These are phyloP conservation scores for Lentinula sp. DNA, from an alignment of 768 basidiomycete species.

Conservation along the genomic window DNA sequence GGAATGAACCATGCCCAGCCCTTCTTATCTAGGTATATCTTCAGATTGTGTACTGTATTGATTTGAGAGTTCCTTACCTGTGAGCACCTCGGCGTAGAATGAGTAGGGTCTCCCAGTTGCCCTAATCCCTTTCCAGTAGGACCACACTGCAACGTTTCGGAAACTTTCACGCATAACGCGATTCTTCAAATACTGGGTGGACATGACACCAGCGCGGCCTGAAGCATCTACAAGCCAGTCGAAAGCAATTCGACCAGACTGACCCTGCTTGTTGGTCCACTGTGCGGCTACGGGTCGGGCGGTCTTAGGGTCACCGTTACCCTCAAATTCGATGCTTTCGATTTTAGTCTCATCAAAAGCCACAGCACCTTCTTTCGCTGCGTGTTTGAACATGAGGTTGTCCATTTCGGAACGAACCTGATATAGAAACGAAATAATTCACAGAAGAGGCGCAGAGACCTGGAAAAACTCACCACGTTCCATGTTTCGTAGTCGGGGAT, in stretches of 20 bases:
- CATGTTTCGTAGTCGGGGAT: constrained; percentile 50
- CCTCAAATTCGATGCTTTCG: constrained; percentile 40
- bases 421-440: background rate
- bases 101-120: constrained; percentile 35
- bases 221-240: constrained; percentile 69
- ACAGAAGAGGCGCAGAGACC: background rate
- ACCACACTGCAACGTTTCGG: constrained; percentile 74
- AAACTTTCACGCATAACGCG: constrained; percentile 61
- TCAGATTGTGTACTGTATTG: constrained; percentile 6
- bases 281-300: constrained; percentile 41
- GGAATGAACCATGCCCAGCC: constrained; percentile 74
- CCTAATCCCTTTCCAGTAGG: constrained; percentile 59
- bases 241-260: constrained; percentile 49
- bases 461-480: constrained; percentile 46
- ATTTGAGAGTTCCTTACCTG: constrained; percentile 50
- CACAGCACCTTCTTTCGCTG: constrained; percentile 42
- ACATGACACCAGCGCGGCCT: constrained; percentile 65
- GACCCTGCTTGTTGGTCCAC: constrained; percentile 26
- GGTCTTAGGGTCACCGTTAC: constrained; percentile 16
- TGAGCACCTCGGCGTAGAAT: constrained; percentile 38
- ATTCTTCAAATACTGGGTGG: constrained; percentile 63
- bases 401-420: constrained; percentile 60
- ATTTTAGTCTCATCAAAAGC: constrained; percentile 53
- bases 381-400: constrained; percentile 49
- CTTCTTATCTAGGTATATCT: constrained; percentile 43